phyloP scores from a whole-genome alignment of 2,329 filamentous ascomycete species.

The Paecilomyces sp. region DNA sequence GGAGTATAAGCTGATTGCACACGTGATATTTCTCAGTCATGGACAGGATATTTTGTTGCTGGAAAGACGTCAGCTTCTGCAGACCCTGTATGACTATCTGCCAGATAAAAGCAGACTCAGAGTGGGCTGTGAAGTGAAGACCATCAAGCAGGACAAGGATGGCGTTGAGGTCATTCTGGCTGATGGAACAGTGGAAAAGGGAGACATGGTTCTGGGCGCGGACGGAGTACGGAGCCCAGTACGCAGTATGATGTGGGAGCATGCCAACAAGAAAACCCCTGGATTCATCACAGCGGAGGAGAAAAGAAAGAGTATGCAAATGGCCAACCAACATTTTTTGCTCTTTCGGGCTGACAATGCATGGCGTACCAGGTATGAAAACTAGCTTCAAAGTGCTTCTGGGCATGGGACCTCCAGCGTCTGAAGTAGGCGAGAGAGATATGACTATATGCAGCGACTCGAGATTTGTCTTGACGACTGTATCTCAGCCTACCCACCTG shows the following conservation, averaged over 20 bases:
- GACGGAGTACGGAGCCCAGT: conserved; percentile 36
- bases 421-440: background rate
- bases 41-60: conserved; percentile 3
- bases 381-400: background rate
- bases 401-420: background rate
- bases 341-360: background rate
- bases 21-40: conserved; percentile 1
- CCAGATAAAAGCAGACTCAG: conserved; percentile 15
- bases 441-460: background rate
- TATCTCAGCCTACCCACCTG: background rate
- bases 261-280: conserved; percentile 5
- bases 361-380: background rate
- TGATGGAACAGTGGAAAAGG: conserved; percentile 25
- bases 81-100: conserved; percentile 21
- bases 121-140: conserved; percentile 15
- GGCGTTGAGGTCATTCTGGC: conserved; percentile 22
- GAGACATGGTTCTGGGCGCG: conserved; percentile 30
- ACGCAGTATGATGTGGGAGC: conserved; percentile 21
- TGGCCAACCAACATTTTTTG: background rate
- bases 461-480: background rate
- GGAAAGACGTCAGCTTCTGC: background rate
- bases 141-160: conserved; percentile 1
- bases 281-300: conserved; percentile 1
- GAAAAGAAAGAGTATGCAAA: background rate
- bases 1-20: conserved; percentile 9